Percentiles rank a stretch among this genome's conserved stretches.
Conservation (phyloP, 768 basidiomycete species). For the Infundibulicybe gibba region DNA sequence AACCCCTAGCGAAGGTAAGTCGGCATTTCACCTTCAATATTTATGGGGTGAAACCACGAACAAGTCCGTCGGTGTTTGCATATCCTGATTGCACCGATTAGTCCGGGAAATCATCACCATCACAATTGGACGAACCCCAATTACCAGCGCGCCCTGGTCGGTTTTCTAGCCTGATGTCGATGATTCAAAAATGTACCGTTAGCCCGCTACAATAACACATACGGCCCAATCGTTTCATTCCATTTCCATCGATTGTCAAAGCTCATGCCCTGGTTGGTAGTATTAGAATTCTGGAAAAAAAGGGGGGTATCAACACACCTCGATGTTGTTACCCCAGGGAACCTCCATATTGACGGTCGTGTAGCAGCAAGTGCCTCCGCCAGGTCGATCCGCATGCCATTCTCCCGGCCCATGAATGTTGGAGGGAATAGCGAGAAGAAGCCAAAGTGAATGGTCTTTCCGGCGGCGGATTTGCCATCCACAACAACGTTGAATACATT, state of each 20-base stretch:
- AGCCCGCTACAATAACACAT: slow-evolving; percentile 30
- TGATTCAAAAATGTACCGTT: slow-evolving; percentile 25
- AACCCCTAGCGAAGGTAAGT: slow-evolving; percentile 20
- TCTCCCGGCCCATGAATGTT: slow-evolving; percentile 51
- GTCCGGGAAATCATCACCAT: slow-evolving; percentile 5
- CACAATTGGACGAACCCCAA: slow-evolving; percentile 23
- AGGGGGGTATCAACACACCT: slow-evolving; percentile 9
- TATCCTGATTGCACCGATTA: slow-evolving; percentile 37
- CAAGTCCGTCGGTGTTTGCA: slow-evolving; percentile 51
- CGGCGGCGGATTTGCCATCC: slow-evolving; percentile 36
- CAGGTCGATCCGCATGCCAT: slow-evolving; percentile 59
- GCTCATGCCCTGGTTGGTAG: slow-evolving; percentile 35
- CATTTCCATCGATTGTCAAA: slow-evolving; percentile 53
- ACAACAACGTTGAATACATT: slow-evolving; percentile 52
- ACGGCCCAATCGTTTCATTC: slow-evolving; percentile 53
- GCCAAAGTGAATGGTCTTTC: slow-evolving; percentile 44
- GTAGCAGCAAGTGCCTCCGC: slow-evolving; percentile 38
- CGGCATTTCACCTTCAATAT: not conserved
- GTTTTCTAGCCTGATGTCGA: slow-evolving; percentile 27
- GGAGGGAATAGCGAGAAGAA: slow-evolving; percentile 62
- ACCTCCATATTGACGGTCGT: slow-evolving; percentile 37
- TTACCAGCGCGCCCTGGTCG: slow-evolving; percentile 25
- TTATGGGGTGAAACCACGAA: slow-evolving; percentile 13
- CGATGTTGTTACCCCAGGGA: slow-evolving; percentile 36
- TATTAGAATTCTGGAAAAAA: too few relatives aligned